Conservation (phyloP, 2,329 filamentous ascomycete genomes). For the Ceratocystis ficicola region DNA sequence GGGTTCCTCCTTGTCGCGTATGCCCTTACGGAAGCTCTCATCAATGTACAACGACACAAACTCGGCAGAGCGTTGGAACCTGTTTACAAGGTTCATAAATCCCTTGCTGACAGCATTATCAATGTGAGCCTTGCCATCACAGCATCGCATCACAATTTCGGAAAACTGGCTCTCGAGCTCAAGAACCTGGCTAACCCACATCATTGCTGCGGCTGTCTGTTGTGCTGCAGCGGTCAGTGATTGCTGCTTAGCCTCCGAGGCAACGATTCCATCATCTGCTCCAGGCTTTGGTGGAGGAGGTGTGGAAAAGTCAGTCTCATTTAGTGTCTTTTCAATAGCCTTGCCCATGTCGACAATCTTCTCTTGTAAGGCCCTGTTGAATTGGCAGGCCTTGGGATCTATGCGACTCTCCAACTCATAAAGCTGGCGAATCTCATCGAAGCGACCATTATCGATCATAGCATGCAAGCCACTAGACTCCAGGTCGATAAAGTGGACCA, state of each 20-base stretch:
- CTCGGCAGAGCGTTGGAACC: conserved; percentile 74
- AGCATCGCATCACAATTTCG: conserved; percentile 59
- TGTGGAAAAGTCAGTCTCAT: conserved; percentile 43
- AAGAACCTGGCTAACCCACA: conserved; percentile 90
- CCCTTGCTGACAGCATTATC: conserved; percentile 75
- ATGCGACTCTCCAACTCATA: conserved; percentile 70
- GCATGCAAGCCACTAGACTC: conserved; percentile 71
- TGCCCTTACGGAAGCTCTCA: conserved; percentile 85
- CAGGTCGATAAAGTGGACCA: conserved; percentile 70
- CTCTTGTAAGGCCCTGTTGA: conserved; percentile 59
- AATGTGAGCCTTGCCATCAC: conserved; percentile 61
- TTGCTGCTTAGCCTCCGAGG: conserved; percentile 23
- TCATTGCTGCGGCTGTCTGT: conserved; percentile 75
- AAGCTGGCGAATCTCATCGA: conserved; percentile 66
- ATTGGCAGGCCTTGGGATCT: conserved; percentile 56
- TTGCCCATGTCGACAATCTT: conserved; percentile 68
- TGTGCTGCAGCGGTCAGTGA: conserved; percentile 45
- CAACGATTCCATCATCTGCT: conserved; percentile 33
- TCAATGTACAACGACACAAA: conserved; percentile 95
- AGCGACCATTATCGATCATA: conserved; percentile 84
- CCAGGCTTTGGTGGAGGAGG: conserved; percentile 26
- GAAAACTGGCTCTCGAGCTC: conserved; percentile 83
- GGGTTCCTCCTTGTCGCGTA: conserved; percentile 78
- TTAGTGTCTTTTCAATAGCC: conserved; percentile 62
- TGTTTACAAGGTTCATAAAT: conserved; percentile 86